A percentile compares a stretch with the other conserved stretches of the same genome.
phyloP scores from a whole-genome alignment of 176 grass and related monocot species.

The Calamus simplicifolius region DNA sequence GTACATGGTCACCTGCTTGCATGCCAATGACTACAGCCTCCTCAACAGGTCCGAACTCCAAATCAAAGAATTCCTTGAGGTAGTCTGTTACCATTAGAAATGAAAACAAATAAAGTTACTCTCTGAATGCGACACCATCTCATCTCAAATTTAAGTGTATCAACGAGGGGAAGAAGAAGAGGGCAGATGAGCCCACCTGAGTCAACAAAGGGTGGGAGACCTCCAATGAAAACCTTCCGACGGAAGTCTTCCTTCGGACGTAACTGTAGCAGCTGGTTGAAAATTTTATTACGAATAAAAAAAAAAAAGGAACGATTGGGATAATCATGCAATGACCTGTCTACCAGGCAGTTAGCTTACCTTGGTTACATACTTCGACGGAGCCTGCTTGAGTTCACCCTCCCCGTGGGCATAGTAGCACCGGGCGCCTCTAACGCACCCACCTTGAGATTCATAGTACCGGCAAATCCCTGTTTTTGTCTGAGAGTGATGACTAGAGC shows the following conservation, averaged over 20 bases:
- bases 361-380: conserved; percentile 19
- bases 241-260: conserved; percentile 37
- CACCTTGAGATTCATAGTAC: conserved; percentile 1
- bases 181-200: conserved; percentile 27
- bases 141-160: not conserved
- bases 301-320: no score
- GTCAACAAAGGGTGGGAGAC: conserved; percentile 45
- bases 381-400: conserved; percentile 20
- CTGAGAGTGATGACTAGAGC: conserved; percentile 14
- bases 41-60: conserved; percentile 53
- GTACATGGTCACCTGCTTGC: conserved; percentile 24
- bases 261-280: no score
- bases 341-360: conserved; percentile 11
- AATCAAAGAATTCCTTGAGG: conserved; percentile 40
- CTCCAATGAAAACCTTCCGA: conserved; percentile 59
- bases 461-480: conserved; percentile 22
- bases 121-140: no score
- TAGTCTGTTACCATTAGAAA: conserved; percentile 14
- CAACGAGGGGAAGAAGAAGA: conserved; percentile 8
- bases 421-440: conserved; percentile 3
- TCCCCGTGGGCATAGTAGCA: conserved; percentile 11
- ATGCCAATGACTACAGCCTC: conserved; percentile 47
- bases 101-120: no score
- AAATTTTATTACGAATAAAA: no score
- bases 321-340: no score